Conservation (phyloP, 805 yeast genomes). For the Blastobotrys mokoenaii region DNA sequence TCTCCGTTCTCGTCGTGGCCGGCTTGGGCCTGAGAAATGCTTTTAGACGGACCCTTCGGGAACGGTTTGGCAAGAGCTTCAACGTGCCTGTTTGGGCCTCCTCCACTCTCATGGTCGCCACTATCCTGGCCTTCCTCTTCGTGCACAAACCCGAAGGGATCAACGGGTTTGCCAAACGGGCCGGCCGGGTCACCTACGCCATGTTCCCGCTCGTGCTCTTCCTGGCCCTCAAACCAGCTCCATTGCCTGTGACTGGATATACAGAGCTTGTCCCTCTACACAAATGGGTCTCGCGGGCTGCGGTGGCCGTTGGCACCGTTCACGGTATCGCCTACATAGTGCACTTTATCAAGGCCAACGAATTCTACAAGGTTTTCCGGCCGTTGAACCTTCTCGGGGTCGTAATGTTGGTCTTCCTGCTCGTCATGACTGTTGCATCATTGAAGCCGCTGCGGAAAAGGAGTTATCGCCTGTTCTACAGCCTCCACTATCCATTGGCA, state of each 20-base stretch:
- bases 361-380: constrained; percentile 45
- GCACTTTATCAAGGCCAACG: constrained; percentile 40
- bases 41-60: not conserved
- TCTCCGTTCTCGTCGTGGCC: constrained; percentile 7
- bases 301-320: constrained; percentile 53
- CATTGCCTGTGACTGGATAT: constrained; percentile 70
- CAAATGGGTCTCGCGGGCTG: constrained; percentile 80
- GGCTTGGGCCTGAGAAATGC: constrained; percentile 9
- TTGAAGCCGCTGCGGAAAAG: constrained; percentile 51
- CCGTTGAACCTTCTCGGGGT: constrained; percentile 64
- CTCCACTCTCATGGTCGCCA: constrained; percentile 40
- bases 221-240: constrained; percentile 74
- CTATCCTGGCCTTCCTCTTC: constrained; percentile 37
- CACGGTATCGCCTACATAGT: constrained; percentile 51
- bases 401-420: constrained; percentile 54
- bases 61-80: not conserved
- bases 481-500: constrained; percentile 64
- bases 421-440: constrained; percentile 59
- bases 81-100: not conserved
- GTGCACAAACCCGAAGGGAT: constrained; percentile 30
- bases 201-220: constrained; percentile 69
- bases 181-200: constrained; percentile 72
- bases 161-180: constrained; percentile 66
- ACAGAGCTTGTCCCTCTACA: constrained; percentile 69
- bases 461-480: constrained; percentile 57